Percentiles rank a stretch among this genome's conserved stretches.
Evolutionary conservation across 768 basidiomycete species (phyloP).

Genomic region (Amanita inopinata): DNA sequence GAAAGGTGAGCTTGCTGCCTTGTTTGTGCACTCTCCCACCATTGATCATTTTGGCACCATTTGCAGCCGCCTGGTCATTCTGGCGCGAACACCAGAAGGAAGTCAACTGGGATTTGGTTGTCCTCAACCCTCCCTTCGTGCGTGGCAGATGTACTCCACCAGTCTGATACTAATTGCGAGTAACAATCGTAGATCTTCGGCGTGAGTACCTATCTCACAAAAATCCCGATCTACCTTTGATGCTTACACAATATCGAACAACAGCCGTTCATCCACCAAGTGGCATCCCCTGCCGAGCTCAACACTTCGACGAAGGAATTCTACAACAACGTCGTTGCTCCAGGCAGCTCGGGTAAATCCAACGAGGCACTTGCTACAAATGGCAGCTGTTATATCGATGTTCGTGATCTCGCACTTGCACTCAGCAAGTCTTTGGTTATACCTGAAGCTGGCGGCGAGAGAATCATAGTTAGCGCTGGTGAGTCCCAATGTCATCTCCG

Average conservation of each 20-base stretch:
- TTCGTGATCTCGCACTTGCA: constrained; percentile 2
- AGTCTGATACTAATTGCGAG: not conserved
- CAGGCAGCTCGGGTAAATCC: not conserved
- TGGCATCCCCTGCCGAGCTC: not conserved
- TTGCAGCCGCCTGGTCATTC: constrained; percentile 2
- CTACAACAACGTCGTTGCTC: not conserved
- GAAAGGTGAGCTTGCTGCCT: constrained; percentile 27
- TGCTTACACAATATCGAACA: not conserved
- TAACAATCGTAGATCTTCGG: not conserved
- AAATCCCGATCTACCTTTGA: no score
- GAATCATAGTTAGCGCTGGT: constrained; percentile 6
- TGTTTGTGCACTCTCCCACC: no score
- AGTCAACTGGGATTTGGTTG: constrained; percentile 2
- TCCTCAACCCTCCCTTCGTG: constrained; percentile 1
- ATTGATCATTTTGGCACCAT: no score
- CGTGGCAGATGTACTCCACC: not conserved
- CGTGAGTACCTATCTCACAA: not conserved
- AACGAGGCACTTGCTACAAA: not conserved
- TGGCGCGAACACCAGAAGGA: not conserved
- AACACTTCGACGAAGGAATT: not conserved
- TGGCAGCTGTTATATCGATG: constrained; percentile 1
- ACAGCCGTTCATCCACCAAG: not conserved
- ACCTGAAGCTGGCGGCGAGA: constrained; percentile 1
- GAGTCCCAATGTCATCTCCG: not conserved
- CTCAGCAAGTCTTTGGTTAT: not conserved